Conservation (phyloP, 345 rosid species). For the Pugionium dolabratum region DNA sequence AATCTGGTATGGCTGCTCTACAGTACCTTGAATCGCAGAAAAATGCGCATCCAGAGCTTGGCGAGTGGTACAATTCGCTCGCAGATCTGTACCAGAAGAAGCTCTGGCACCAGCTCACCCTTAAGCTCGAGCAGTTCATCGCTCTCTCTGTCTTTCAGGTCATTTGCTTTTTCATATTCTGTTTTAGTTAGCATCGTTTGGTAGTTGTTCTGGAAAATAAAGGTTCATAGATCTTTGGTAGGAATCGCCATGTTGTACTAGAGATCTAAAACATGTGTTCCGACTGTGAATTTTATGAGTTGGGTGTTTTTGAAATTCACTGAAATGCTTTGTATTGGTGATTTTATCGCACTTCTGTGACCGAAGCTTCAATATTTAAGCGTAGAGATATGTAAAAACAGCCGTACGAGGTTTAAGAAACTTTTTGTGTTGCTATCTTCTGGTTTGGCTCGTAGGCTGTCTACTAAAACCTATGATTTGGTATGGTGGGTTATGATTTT, state of each 20-base stretch:
- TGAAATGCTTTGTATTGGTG: slow-evolving; percentile 12
- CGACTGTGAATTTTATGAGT: slow-evolving; percentile 1
- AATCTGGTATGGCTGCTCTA: slow-evolving; percentile 74
- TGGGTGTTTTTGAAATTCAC: slow-evolving; percentile 14
- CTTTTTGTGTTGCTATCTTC: slow-evolving; percentile 21
- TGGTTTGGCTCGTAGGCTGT: slow-evolving; percentile 20
- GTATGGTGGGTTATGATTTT: not conserved
- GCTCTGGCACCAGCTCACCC: slow-evolving; percentile 98
- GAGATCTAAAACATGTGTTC: slow-evolving; percentile 22
- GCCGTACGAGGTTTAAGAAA: not conserved
- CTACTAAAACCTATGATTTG: slow-evolving; percentile 6
- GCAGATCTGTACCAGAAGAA: slow-evolving; percentile 96
- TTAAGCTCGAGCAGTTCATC: slow-evolving; percentile 94
- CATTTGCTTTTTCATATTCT: not conserved
- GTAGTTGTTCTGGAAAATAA: slow-evolving; percentile 6
- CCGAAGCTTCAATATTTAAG: slow-evolving; percentile 4
- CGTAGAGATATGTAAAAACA: not conserved
- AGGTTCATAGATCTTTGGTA: slow-evolving; percentile 31
- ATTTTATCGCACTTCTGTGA: not conserved
- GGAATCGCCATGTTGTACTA: slow-evolving; percentile 3
- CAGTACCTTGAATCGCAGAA: slow-evolving; percentile 72
- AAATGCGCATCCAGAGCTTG: slow-evolving; percentile 71
- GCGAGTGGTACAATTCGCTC: slow-evolving; percentile 90
- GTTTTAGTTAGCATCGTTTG: not conserved
- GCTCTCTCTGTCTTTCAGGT: slow-evolving; percentile 84